Percentiles rank a stretch among this genome's conserved stretches.
Conservation (phyloP, 108 stramenopile genomes). For the Ochromonas danica region DNA sequence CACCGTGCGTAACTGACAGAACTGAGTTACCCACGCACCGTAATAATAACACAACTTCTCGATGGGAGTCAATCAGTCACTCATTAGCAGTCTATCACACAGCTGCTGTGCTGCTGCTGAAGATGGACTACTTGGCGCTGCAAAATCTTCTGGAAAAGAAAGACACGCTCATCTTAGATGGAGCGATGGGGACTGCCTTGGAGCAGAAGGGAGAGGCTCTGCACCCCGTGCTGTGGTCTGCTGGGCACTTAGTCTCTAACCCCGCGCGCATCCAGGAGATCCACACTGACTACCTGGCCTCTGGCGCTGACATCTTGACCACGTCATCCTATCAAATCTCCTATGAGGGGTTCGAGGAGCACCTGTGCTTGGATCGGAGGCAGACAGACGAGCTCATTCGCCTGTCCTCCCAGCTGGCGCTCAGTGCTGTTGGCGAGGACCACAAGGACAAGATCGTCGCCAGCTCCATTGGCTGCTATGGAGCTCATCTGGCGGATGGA, state of each 20-base stretch:
- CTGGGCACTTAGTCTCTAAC: conserved; percentile 9
- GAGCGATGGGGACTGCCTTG: conserved; percentile 22
- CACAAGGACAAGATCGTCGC: conserved; percentile 38
- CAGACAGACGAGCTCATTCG: background rate
- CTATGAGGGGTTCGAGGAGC: conserved; percentile 43
- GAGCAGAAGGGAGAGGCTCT: background rate
- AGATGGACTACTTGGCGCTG: no score
- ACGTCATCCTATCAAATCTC: conserved; percentile 53
- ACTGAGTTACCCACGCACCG: no score
- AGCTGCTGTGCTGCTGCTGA: no score
- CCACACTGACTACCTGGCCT: conserved; percentile 41
- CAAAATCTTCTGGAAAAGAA: background rate
- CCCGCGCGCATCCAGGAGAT: conserved; percentile 42
- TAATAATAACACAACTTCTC: no score
- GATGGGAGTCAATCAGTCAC: no score
- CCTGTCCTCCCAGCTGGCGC: background rate
- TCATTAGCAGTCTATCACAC: no score
- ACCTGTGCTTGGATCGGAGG: no score
- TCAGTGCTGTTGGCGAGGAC: background rate
- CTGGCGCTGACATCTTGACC: conserved; percentile 49
- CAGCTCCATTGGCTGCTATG: conserved; percentile 53
- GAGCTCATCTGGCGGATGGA: conserved; percentile 50
- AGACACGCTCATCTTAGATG: conserved; percentile 3
- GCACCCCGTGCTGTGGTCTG: conserved; percentile 29
- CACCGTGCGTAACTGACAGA: no score